Conservation (phyloP, 1,139 yeast genomes). For the Candida mesenterica region DNA sequence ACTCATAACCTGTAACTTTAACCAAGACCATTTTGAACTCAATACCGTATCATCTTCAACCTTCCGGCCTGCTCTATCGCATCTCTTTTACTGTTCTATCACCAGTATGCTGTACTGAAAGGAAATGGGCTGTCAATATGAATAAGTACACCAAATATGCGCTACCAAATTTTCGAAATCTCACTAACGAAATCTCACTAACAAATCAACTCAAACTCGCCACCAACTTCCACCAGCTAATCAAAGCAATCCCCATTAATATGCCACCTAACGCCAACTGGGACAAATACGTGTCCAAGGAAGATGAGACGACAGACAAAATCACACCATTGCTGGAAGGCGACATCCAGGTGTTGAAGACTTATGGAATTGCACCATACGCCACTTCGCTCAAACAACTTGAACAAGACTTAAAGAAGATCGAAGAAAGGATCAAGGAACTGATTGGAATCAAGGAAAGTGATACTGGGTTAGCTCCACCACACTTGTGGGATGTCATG, state of each 20-base stretch:
- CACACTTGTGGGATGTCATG: conserved; percentile 95
- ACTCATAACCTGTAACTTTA: no score
- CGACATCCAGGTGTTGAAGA: conserved; percentile 93
- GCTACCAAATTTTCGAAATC: conserved; percentile 1
- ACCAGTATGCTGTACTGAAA: no score
- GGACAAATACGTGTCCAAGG: conserved; percentile 90
- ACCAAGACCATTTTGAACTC: no score
- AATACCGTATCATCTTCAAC: no score
- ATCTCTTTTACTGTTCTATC: no score
- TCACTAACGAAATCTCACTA: background rate
- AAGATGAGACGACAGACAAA: conserved; percentile 68
- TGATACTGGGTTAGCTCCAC: conserved; percentile 94
- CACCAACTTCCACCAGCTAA: background rate
- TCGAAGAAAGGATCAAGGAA: conserved; percentile 86
- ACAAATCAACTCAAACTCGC: background rate
- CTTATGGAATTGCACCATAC: conserved; percentile 97
- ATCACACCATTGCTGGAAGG: conserved; percentile 90
- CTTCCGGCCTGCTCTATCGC: no score
- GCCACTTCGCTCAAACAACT: conserved; percentile 74
- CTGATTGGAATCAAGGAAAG: conserved; percentile 92
- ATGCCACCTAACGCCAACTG: conserved; percentile 93
- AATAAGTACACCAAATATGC: no score
- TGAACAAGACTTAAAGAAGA: conserved; percentile 79
- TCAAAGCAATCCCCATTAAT: conserved; percentile 3
- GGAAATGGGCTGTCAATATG: no score